These are phyloP conservation scores for Daldinia vernicosa DNA, from an alignment of 495 filamentous ascomycete species.

Conservation along the genomic window DNA sequence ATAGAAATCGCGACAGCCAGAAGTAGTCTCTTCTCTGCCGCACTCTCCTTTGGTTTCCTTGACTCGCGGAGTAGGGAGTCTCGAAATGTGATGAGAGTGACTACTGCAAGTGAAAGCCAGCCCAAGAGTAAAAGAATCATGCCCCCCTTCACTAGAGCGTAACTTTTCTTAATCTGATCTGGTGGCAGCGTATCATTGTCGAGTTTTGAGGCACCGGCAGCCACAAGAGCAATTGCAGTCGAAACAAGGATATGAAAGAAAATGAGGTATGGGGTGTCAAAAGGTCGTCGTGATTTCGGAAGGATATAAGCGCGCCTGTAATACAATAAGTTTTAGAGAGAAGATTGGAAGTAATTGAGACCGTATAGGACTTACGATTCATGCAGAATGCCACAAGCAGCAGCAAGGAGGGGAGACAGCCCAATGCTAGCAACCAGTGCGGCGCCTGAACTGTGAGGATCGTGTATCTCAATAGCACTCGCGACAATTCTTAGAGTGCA, in stretches of 20 bases:
- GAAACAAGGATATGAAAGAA: slow-evolving; percentile 39
- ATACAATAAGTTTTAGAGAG: slow-evolving; percentile 8
- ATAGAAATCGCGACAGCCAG: slow-evolving; percentile 43
- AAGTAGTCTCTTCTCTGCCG: slow-evolving; percentile 38
- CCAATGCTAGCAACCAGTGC: slow-evolving; percentile 54
- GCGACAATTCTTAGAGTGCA: slow-evolving; percentile 51
- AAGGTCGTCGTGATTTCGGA: slow-evolving; percentile 25
- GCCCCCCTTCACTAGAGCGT: slow-evolving; percentile 46
- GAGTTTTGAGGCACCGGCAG: slow-evolving; percentile 45
- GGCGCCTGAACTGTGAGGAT: slow-evolving; percentile 43
- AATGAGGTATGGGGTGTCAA: slow-evolving; percentile 30
- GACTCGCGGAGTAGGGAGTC: background rate
- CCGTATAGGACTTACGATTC: slow-evolving; percentile 49
- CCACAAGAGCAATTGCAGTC: slow-evolving; percentile 44
- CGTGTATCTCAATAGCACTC: slow-evolving; percentile 46
- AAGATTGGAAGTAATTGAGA: background rate
- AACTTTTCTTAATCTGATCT: slow-evolving; percentile 26
- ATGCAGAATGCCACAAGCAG: slow-evolving; percentile 49
- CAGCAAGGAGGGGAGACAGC: slow-evolving; percentile 55
- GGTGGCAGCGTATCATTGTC: slow-evolving; percentile 24
- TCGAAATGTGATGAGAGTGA: slow-evolving; percentile 38
- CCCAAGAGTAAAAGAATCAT: slow-evolving; percentile 46
- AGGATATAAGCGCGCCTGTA: slow-evolving; percentile 37
- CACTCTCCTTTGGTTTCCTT: background rate
- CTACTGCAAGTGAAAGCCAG: slow-evolving; percentile 46